Evolutionary conservation across 176 grass and related monocot species (phyloP).

Genomic region (Oryza longistaminata): DNA sequence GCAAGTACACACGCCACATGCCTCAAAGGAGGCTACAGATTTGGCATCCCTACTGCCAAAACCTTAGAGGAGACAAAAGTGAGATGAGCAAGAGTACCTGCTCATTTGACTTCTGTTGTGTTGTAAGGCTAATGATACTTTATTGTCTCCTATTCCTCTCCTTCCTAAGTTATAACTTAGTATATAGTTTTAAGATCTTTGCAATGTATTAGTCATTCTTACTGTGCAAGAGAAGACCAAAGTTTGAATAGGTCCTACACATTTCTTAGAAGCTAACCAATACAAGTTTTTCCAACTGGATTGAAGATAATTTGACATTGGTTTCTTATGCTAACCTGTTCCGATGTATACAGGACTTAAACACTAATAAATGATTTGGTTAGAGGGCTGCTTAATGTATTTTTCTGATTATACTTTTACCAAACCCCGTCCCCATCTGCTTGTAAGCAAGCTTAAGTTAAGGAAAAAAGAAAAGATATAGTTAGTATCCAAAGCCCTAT

Average conservation of each 20-base stretch:
- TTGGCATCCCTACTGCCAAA: not conserved
- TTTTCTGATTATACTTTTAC: constrained; percentile 5
- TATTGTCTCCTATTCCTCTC: constrained; percentile 24
- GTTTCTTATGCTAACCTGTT: not conserved
- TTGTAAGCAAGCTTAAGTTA: constrained; percentile 14
- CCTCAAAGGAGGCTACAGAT: not conserved
- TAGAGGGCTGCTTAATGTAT: constrained; percentile 8
- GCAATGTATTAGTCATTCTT: constrained; percentile 7
- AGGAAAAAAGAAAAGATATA: not conserved
- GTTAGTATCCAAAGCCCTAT: not conserved
- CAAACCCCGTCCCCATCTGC: constrained; percentile 8
- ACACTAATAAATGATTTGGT: constrained; percentile 5
- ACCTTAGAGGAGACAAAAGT: constrained; percentile 17
- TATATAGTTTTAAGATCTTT: not conserved
- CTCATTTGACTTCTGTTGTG: constrained; percentile 42
- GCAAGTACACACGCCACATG: not conserved
- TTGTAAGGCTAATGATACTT: not conserved
- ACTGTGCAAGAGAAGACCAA: not conserved
- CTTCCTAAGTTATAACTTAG: not conserved
- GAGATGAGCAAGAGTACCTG: constrained; percentile 29
- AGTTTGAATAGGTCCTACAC: constrained; percentile 27
- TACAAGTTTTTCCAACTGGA: constrained; percentile 1
- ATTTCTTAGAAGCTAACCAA: constrained; percentile 46
- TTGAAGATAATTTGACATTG: constrained; percentile 2
- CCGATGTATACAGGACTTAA: not conserved